phyloP scores from a whole-genome alignment of 495 filamentous ascomycete genomes.

The Neurospora discreta region DNA sequence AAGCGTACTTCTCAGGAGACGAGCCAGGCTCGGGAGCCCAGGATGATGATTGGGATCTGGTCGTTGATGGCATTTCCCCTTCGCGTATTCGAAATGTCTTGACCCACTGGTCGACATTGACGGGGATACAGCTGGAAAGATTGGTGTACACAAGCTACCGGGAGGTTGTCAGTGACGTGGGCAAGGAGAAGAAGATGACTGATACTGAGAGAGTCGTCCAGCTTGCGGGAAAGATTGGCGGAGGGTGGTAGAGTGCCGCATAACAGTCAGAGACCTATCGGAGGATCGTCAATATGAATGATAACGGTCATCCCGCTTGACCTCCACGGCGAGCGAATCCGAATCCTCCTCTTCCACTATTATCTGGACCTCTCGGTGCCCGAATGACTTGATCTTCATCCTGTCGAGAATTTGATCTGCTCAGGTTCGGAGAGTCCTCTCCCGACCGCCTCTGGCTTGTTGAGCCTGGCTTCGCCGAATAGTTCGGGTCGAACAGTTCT shows the following conservation, averaged over 20 bases:
- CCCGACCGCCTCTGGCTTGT: slow-evolving; percentile 40
- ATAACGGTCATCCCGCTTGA: slow-evolving; percentile 21
- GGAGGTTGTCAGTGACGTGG: slow-evolving; percentile 88
- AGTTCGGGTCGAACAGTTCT: slow-evolving; percentile 65
- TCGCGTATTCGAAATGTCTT: slow-evolving; percentile 48
- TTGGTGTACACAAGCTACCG: slow-evolving; percentile 79
- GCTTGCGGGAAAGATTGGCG: slow-evolving; percentile 83
- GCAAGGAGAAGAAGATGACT: slow-evolving; percentile 50
- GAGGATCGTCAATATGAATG: slow-evolving; percentile 1
- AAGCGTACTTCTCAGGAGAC: slow-evolving; percentile 83
- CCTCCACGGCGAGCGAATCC: slow-evolving; percentile 36
- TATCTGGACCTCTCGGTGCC: slow-evolving; percentile 63
- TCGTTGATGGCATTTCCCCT: slow-evolving; percentile 47
- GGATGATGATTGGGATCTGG: slow-evolving; percentile 17
- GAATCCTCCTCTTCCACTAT: slow-evolving; percentile 63
- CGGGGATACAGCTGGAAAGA: slow-evolving; percentile 57
- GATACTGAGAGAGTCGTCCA: slow-evolving; percentile 79
- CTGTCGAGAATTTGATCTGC: slow-evolving; percentile 34
- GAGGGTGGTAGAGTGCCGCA: slow-evolving; percentile 61
- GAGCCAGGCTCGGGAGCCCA: slow-evolving; percentile 34
- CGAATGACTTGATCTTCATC: slow-evolving; percentile 46
- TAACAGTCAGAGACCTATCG: slow-evolving; percentile 4
- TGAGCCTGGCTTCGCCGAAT: slow-evolving; percentile 48
- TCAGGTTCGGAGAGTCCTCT: slow-evolving; percentile 31
- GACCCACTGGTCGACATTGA: slow-evolving; percentile 59